Base-by-base conservation (phyloP, 2,329 filamentous ascomycete species). In the Hypocreales sp. region DNA sequence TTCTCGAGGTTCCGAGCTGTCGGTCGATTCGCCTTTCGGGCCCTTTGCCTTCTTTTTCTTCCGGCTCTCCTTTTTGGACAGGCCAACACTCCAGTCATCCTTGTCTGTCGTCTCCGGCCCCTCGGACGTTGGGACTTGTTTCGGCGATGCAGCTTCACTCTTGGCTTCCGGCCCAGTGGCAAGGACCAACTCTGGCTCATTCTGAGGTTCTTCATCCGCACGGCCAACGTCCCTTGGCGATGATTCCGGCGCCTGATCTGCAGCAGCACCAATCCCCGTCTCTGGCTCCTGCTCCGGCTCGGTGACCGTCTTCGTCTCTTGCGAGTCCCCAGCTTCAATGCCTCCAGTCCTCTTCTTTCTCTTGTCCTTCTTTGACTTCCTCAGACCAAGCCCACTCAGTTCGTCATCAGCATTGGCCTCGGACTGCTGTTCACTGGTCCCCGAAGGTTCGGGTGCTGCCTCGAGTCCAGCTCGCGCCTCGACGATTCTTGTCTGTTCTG, bases 271-370 rank as follows among this genome's bases (percentile, higher is more conserved):
- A 32, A 34, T n/a, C n/a, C n/a, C n/a, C n/a, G n/a, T n/a, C n/a
- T n/a, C 28, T 21, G 35, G 31, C 21, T 38, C 38, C 22, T 29
- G 27, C 35, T 39, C 34, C 31, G 15, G 22, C 22, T 18, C 31
- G 31, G 30, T 31, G 15, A 31, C 35, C 28, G 31, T 38, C 31
- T 49, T 33, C 32, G 40, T 34, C 37, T 46, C 40, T 39, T 48
- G 41, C 35, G 38, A 34, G 31, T 35, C 33, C 36, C 41, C 33
- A 43, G 36, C 37, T 37, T 42, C 44, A 33, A 35, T 34, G 35
- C 45, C 36, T 40, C n/a, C n/a, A n/a, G n/a, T 44, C 29, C 50
- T 50, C 32, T 51, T 45, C 31, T 51, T 45, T 31, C 44, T 45
- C 32, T 51, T 48, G 31, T 47, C 41, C 32, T 46, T 48, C 32